Evolutionary conservation across 139 green algal species (phyloP).

Genomic region (Chlamydomonas applanata): DNA sequence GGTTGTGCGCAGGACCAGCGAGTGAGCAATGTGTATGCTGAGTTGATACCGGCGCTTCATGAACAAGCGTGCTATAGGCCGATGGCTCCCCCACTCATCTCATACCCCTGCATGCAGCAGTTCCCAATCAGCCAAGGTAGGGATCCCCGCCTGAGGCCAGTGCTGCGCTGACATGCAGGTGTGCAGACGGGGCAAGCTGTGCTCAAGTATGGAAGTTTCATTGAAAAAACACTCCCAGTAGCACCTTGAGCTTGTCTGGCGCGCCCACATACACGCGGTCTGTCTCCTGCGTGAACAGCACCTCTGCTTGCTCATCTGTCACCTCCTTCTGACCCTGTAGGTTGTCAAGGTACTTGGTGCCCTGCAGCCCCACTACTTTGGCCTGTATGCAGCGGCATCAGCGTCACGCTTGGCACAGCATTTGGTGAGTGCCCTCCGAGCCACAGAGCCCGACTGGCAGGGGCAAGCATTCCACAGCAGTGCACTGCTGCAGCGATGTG

Average conservation of each 20-base stretch:
- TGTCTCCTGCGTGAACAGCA: constrained; percentile 59
- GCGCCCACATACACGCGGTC: constrained; percentile 74
- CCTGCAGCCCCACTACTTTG: constrained; percentile 46
- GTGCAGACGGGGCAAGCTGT: background rate
- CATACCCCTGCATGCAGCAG: background rate
- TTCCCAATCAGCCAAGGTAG: too few species aligned
- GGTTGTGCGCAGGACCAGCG: too few species aligned
- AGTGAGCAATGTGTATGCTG: too few species aligned
- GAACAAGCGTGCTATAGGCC: constrained; percentile 15
- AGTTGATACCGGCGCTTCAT: too few species aligned
- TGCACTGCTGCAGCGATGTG: too few species aligned
- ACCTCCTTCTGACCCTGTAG: constrained; percentile 33
- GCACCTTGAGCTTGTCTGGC: constrained; percentile 55
- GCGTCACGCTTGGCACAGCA: background rate
- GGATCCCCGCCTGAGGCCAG: too few species aligned
- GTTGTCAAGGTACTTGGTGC: constrained; percentile 73
- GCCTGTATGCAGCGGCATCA: constrained; percentile 4
- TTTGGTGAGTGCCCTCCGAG: background rate
- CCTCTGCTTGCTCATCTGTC: constrained; percentile 15
- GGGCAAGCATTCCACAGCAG: background rate
- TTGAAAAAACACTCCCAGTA: background rate
- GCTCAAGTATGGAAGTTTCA: background rate
- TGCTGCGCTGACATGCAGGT: too few species aligned
- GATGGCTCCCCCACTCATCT: constrained; percentile 46
- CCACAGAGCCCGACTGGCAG: background rate